Evolutionary conservation across 2,329 filamentous ascomycete genomes (phyloP), one percentile per base, ranked within the genome.

Genomic region (Ceratocystis papillata): DNA sequence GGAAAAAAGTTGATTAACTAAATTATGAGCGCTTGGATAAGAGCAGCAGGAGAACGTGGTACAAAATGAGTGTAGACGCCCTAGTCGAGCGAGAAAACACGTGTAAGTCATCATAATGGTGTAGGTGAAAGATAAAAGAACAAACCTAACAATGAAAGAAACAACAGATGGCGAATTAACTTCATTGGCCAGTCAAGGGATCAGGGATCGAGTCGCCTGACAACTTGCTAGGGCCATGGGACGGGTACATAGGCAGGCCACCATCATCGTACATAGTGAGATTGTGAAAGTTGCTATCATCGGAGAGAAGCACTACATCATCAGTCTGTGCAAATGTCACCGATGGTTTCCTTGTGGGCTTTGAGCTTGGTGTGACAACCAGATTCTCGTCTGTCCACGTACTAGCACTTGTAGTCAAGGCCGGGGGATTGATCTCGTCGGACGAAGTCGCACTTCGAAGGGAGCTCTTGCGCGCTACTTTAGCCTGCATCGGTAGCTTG

Each of bases 301-400:
- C 67, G 3, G 67, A 68, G 1, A 68, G 53, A 15, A 68, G 57
- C 8, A 68, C 15, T 17, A 68, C 64, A 37, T 68, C 67, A 17
- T 68, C 67, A 1, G 64, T 68, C 60, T 59, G 65, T 1, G 67
- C 67, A 66, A 68, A 68, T 20, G 67, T 68, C n/a, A 68, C 67
- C 1, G 64, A 65, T 22, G 63, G 63, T 55, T 68, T 68, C 6
- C 66, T 37, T 15, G 25, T 37, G 2, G 64, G 41, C 63, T 64
- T 64, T 4, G 30, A 57, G 5, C n/a, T 45, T 5, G 66, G 65
- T 15, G 57, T 59, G 10, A 33, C 15, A 0, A 33, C n/a, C 7
- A 64, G 45, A 28, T 65, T 67, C 17, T 62, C 63, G 4, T 67
- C 57, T 7, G 66, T 67, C 62, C 66, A 67, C 25, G 55, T 61